Evolutionary conservation across 148 eudicot genomes (phyloP).

Genomic region (Talinum fruticosum): DNA sequence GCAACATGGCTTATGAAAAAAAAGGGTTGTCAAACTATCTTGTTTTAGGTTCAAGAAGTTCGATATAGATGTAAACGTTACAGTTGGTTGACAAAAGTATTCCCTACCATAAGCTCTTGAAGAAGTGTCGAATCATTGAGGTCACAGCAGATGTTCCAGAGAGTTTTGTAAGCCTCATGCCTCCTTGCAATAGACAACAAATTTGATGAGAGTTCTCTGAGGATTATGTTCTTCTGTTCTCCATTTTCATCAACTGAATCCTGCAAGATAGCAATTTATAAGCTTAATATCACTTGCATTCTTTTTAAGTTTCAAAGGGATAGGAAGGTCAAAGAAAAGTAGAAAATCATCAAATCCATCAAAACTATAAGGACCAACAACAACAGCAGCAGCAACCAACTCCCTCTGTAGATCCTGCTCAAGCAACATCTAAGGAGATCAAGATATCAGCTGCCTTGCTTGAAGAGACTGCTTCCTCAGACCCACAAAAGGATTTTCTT

Average conservation of each 20-base stretch:
- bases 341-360: not conserved
- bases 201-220: constrained; percentile 59
- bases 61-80: not conserved
- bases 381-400: not conserved
- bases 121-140: constrained; percentile 75
- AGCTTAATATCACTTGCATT: not conserved
- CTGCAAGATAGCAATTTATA: constrained; percentile 38
- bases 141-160: constrained; percentile 89
- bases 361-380: not conserved
- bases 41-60: not conserved
- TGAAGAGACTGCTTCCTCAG: not conserved
- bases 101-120: constrained; percentile 73
- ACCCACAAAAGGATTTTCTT: not conserved
- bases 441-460: not conserved
- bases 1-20: constrained; percentile 5
- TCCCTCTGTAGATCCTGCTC: not conserved
- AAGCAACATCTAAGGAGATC: not conserved
- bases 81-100: not conserved
- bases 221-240: constrained; percentile 45
- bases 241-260: constrained; percentile 46
- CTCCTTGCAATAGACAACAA: constrained; percentile 76
- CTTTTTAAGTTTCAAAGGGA: not conserved
- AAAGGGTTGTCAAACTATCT: not conserved
- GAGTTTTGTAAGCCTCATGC: constrained; percentile 74
- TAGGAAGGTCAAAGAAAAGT: not conserved